Evolutionary conservation across 768 basidiomycete species (phyloP), one percentile per base, ranked within the genome.

Genomic region (Boletus coccyginus): DNA sequence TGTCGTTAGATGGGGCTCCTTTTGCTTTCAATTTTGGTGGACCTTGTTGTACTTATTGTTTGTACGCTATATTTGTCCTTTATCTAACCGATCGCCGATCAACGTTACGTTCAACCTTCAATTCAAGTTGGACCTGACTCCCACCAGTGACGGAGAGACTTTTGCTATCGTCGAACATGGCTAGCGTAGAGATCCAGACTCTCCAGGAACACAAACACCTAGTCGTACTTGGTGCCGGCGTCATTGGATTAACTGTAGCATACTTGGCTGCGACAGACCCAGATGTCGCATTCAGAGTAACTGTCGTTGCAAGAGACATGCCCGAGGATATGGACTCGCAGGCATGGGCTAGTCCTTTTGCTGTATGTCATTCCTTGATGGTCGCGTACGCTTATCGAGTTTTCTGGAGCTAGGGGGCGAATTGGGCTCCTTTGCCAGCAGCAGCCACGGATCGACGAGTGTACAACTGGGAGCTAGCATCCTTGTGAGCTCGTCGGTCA

Each of bases 301-400:
- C 70, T 0, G 57, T 75, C 42, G 58, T 75, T 5, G 74, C 74
- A 46, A 64, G 73, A 52, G 74, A 75, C 52, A 74, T 75, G 68
- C 72, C 73, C 3, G 59, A 70, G 44, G 67, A 71, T 43, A 67
- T 64, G 61, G 69, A 70, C 44, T 80, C 78, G 5, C 77, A 78
- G 50, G 76, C 71, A 7, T 81, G 77, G 69, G 72, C 79, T 10
- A 80, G 77, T 52, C 81, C 81, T 21, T 81, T 80, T 67, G 79
- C 81, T 56, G 78, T 80, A 54, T 50, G 75, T 66, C 24, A 24
- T 45, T 19, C 16, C 43, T 36, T 32, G 24, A 51, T 41, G 16
- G 14, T 16, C 50, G 17, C n/a, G n/a, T 29, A 45, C 11, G 2
- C 46, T 43, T 21, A 60, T 31, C 24, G 7, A 19, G 41, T 31